Percentiles rank a stretch among this genome's conserved stretches.
Evolutionary conservation across 2,329 filamentous ascomycete genomes (phyloP).

Genomic region (Albophoma yamanashiensis): DNA sequence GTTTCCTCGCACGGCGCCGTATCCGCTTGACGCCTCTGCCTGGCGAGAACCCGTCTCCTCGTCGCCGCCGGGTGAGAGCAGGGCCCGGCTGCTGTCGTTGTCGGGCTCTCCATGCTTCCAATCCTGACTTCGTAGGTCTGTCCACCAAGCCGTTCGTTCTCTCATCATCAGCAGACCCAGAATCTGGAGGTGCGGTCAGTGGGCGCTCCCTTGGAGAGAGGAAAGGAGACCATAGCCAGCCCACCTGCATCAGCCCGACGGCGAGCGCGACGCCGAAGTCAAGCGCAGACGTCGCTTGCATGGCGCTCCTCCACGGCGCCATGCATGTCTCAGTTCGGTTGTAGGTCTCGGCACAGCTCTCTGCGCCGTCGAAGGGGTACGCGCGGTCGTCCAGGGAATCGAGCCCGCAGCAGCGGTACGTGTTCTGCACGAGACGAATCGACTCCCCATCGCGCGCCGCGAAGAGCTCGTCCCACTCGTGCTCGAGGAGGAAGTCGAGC

Average conservation of each 20-base stretch:
- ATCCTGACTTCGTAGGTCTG: constrained; percentile 9
- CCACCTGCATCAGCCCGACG: constrained; percentile 46
- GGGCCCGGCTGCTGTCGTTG: constrained; percentile 11
- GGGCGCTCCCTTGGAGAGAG: neutral
- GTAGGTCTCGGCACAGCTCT: constrained; percentile 33
- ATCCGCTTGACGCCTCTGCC: neutral
- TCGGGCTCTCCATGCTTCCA: constrained; percentile 6
- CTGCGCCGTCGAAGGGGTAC: constrained; percentile 42
- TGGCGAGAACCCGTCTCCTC: constrained; percentile 11
- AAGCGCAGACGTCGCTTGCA: constrained; percentile 41
- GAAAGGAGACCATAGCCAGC: constrained; percentile 1
- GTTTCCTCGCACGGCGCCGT: neutral
- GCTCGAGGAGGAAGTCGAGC: constrained; percentile 42
- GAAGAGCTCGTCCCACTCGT: constrained; percentile 45
- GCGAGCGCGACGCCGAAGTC: constrained; percentile 42
- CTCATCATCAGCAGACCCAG: constrained; percentile 18
- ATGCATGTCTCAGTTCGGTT: constrained; percentile 37
- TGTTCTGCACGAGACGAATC: constrained; percentile 53
- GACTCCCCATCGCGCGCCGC: constrained; percentile 33
- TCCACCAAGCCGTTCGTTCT: constrained; percentile 19
- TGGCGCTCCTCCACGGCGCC: constrained; percentile 42
- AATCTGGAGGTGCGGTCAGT: constrained; percentile 10
- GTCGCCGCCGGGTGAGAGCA: constrained; percentile 17
- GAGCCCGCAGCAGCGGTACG: constrained; percentile 57
- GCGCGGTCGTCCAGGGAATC: constrained; percentile 45